Percentiles rank a stretch among this genome's conserved stretches.
These are phyloP conservation scores for Daphne laureola DNA, from an alignment of 441 rosid species.

Conservation along the genomic window DNA sequence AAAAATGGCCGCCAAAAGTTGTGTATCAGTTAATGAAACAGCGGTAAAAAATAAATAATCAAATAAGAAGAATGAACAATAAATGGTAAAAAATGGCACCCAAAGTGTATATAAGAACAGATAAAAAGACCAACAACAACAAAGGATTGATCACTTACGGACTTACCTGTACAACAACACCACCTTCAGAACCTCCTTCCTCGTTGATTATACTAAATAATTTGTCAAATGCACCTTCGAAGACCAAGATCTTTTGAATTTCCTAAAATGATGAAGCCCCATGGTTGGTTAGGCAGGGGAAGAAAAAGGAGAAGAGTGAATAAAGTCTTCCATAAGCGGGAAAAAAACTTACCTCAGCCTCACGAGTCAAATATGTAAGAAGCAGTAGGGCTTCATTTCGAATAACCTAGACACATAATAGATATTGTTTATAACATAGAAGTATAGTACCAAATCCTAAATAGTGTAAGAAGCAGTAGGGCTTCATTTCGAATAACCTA, in stretches of 20 bases:
- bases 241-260: constrained; percentile 90
- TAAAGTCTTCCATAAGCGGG: neutral
- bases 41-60: no score
- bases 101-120: no score
- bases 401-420: constrained; percentile 40
- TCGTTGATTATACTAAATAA: constrained; percentile 80
- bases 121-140: neutral
- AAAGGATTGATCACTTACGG: constrained; percentile 12
- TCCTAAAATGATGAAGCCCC: constrained; percentile 37
- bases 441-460: constrained; percentile 1
- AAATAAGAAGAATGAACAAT: no score
- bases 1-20: neutral
- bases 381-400: constrained; percentile 86
- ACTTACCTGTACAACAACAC: constrained; percentile 94
- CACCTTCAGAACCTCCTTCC: constrained; percentile 94
- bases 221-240: constrained; percentile 91
- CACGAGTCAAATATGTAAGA: constrained; percentile 82
- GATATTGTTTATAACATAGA: no score
- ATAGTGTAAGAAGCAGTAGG: constrained; percentile 62
- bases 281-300: constrained; percentile 13
- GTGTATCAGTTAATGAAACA: no score
- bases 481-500: constrained; percentile 91
- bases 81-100: no score
- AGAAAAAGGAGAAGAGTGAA: constrained; percentile 6
- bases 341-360: constrained; percentile 55